Conservation (phyloP, 2,329 filamentous ascomycete species). For the Venturiaceae sp. region DNA sequence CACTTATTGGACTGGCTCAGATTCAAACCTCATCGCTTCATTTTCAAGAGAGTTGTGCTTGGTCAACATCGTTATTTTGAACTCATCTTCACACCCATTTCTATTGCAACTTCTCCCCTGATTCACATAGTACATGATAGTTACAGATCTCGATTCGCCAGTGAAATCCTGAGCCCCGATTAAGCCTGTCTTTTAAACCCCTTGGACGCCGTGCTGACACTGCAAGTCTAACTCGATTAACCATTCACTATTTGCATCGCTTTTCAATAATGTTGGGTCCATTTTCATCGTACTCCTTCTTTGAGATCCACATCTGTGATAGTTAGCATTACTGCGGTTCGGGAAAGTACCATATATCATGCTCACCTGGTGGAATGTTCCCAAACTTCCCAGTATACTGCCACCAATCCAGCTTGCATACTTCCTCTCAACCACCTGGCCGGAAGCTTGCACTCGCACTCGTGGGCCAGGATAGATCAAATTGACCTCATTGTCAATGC, state of each 20-base stretch:
- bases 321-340: background rate
- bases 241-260: slow-evolving; percentile 63
- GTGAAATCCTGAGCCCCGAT: background rate
- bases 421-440: slow-evolving; percentile 76
- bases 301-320: slow-evolving; percentile 79
- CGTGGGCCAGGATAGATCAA: slow-evolving; percentile 74
- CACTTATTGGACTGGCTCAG: no score
- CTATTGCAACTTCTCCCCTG: no score
- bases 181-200: background rate
- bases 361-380: slow-evolving; percentile 77
- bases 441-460: slow-evolving; percentile 81
- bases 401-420: slow-evolving; percentile 96
- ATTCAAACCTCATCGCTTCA: no score
- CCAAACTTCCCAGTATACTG: slow-evolving; percentile 87
- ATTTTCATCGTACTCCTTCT: slow-evolving; percentile 96
- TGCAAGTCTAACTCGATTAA: background rate
- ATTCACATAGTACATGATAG: background rate
- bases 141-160: background rate
- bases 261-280: slow-evolving; percentile 87
- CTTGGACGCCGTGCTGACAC: background rate
- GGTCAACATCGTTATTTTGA: no score
- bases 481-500: slow-evolving; percentile 75
- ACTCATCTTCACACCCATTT: no score
- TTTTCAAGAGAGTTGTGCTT: no score
- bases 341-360: background rate